Conservation (phyloP, 163 green algal species). For the Smithsoniella earleae region DNA sequence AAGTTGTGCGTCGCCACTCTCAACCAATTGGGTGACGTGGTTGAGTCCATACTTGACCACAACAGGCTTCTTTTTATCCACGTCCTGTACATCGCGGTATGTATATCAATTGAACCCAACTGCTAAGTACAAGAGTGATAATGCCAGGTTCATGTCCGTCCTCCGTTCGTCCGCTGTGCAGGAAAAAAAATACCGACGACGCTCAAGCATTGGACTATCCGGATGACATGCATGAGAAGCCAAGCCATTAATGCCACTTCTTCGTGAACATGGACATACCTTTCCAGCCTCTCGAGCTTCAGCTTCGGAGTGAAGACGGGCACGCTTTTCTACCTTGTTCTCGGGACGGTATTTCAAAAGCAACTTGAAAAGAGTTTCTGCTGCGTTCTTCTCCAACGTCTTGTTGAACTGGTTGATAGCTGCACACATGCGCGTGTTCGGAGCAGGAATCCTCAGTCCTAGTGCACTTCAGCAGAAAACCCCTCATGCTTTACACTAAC, state of each 20-base stretch:
- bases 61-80: conserved; percentile 95
- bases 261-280: no score
- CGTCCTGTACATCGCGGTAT: conserved; percentile 52
- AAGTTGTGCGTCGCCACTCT: conserved; percentile 86
- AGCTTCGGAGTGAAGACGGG: conserved; percentile 75
- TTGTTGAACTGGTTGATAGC: conserved; percentile 91
- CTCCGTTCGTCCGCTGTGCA: no score
- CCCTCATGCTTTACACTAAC: no score
- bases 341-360: conserved; percentile 97
- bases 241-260: no score
- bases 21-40: conserved; percentile 97
- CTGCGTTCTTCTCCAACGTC: conserved; percentile 89
- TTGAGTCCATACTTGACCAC: conserved; percentile 99
- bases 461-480: no score
- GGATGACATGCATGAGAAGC: neutral
- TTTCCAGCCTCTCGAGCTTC: conserved; percentile 54
- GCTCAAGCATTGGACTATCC: no score
- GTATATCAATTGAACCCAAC: no score
- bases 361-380: conserved; percentile 92
- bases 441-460: no score
- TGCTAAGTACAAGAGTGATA: no score
- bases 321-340: conserved; percentile 90
- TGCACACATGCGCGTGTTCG: conserved; percentile 62
- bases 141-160: no score
- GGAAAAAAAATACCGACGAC: no score